Evolutionary conservation across 108 stramenopile genomes (phyloP), one percentile per base, ranked within the genome.

Genomic region (Schizochytrium sp.): DNA sequence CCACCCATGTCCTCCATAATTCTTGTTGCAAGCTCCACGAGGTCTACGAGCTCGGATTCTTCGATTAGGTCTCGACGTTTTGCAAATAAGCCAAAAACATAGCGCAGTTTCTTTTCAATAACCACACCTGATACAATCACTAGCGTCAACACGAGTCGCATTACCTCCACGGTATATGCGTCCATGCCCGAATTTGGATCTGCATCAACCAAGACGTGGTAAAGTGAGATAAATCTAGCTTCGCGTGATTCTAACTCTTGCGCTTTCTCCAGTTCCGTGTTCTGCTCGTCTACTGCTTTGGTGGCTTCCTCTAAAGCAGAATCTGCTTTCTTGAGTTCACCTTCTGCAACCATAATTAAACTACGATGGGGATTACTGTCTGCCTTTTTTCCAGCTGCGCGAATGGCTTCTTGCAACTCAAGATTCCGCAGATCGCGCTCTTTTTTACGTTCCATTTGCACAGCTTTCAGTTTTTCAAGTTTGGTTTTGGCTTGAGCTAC

Each of bases 1-100:
- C 90, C 90, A 28, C 76, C 76, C 40, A 90, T 46, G 15, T 61
- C 90, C 3, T 72, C 88, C 3, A 90, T 46, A 0, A 90, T 28
- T 55, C 72, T 53, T 19, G 72, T 53, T 12, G 72, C 72, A 12
- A 88, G 19, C 57, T 88, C 90, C 40, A 61, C 72, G 28, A 12
- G 45, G 13, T 41, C 58, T 2, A 90, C 10, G 64, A 90, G 69
- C 56, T 88, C 72, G 72, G 88, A 88, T 8, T 42, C 87, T 72
- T 88, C 64, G 0, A 72, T 56, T 57, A 61, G 56, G 64, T 83
- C 76, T 49, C 40, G 76, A 0, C 76, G 50, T 53, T 83, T 10
- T 17, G 76, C 76, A 83, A 90, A 90, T 49, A 88, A 57, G 19
- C 44, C 17, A 53, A 88, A 28, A 1, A 88, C 28, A 46, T 87